Percentiles rank a stretch among this genome's conserved stretches.
Evolutionary conservation across 805 yeast species (phyloP).

Genomic region (Metschnikowia dekortorum): DNA sequence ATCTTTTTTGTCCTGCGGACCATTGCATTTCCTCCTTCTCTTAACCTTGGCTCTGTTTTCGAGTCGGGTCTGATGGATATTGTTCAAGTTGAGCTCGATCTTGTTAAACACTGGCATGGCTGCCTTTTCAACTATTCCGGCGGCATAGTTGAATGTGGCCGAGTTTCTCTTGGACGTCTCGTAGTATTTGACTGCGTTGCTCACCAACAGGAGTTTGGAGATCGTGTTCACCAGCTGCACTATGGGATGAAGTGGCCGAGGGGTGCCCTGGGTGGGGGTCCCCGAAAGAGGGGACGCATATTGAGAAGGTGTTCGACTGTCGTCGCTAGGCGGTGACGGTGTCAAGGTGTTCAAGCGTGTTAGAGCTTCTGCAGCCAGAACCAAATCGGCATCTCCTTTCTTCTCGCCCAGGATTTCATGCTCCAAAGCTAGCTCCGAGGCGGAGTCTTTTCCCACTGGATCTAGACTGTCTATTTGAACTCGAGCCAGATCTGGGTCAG

Average conservation of each 20-base stretch:
- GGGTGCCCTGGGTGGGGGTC: constrained; percentile 11
- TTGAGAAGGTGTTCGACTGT: constrained; percentile 6
- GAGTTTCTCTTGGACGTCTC: constrained; percentile 43
- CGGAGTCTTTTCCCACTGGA: neutral
- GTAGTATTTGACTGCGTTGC: constrained; percentile 46
- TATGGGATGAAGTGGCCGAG: constrained; percentile 32
- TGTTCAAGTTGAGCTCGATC: constrained; percentile 44
- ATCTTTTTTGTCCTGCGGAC: constrained; percentile 39
- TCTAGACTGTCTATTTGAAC: neutral
- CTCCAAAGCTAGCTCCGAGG: neutral
- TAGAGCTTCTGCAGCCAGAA: constrained; percentile 40
- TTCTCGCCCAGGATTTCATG: neutral
- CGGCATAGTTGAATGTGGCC: constrained; percentile 54
- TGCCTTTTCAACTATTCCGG: constrained; percentile 54
- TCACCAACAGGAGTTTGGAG: constrained; percentile 39
- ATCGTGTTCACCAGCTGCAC: constrained; percentile 36
- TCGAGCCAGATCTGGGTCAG: neutral
- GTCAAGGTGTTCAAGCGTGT: constrained; percentile 29
- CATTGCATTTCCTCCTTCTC: constrained; percentile 9
- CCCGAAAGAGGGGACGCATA: constrained; percentile 13
- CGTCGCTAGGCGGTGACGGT: constrained; percentile 18
- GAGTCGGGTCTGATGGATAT: constrained; percentile 29
- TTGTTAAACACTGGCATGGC: constrained; percentile 51
- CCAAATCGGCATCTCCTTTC: constrained; percentile 22
- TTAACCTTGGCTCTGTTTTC: constrained; percentile 16